phyloP scores from a whole-genome alignment of 139 green algal genomes.

The Spirogloea muscicola region DNA sequence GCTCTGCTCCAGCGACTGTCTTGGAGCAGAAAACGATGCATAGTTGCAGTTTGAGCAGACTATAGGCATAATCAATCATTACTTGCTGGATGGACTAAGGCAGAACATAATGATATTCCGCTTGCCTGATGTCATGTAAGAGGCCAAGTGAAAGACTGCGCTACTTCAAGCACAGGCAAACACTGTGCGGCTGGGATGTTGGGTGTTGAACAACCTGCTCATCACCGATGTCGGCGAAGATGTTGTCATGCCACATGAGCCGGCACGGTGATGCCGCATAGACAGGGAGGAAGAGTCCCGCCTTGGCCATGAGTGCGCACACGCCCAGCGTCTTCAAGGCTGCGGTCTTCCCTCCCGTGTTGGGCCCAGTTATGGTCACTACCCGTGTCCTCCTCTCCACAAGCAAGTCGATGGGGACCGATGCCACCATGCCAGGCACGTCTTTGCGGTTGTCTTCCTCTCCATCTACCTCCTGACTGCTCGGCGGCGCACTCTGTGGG shows the following conservation, averaged over 20 bases:
- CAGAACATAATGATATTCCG: too few species aligned
- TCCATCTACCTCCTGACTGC: not conserved
- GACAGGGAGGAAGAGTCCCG: conserved; percentile 76
- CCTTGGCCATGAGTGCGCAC: conserved; percentile 67
- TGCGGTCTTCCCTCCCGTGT: conserved; percentile 94
- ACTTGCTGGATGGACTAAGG: too few species aligned
- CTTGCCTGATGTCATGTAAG: too few species aligned
- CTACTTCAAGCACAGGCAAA: too few species aligned
- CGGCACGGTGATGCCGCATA: not conserved
- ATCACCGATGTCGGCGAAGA: conserved; percentile 44
- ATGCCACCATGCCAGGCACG: not conserved
- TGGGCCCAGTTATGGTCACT: conserved; percentile 78
- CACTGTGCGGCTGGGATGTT: too few species aligned
- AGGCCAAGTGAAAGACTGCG: too few species aligned
- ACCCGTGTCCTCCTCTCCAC: conserved; percentile 51
- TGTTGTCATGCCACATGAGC: conserved; percentile 27
- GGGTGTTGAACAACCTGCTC: too few species aligned
- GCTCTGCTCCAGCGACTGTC: conserved; percentile 50
- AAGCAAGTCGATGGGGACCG: conserved; percentile 56
- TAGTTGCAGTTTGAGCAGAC: too few species aligned
- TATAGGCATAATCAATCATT: too few species aligned
- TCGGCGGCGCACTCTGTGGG: too few species aligned
- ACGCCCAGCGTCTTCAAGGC: conserved; percentile 85
- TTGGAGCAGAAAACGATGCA: too few species aligned
- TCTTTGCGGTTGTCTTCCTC: not conserved